These are phyloP conservation scores for Lactifluus volemus DNA, from an alignment of 768 basidiomycete genomes.

Conservation along the genomic window DNA sequence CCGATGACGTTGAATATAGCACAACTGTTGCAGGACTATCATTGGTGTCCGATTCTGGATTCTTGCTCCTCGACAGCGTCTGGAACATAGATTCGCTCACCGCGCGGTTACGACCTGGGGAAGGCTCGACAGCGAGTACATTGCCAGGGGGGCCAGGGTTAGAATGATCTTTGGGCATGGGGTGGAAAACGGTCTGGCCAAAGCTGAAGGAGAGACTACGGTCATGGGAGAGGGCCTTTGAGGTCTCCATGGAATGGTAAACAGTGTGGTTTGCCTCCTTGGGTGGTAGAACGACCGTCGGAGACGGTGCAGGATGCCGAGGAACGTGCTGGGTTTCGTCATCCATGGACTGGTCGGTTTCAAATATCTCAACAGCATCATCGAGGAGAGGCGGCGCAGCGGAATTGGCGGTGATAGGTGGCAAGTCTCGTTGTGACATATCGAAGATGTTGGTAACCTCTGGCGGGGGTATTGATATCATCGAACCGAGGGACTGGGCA, in stretches of 20 bases:
- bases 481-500: conserved; percentile 21
- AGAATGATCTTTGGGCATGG: conserved; percentile 27
- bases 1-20: conserved; percentile 29
- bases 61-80: conserved; percentile 38
- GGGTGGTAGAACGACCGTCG: neutral
- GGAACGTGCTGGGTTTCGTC: conserved; percentile 16
- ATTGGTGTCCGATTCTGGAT: conserved; percentile 57
- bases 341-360: conserved; percentile 23
- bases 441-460: conserved; percentile 49
- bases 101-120: conserved; percentile 39
- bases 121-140: conserved; percentile 1
- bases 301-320: neutral
- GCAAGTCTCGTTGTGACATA: conserved; percentile 46
- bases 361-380: conserved; percentile 31
- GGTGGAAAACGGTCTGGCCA: conserved; percentile 55
- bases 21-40: conserved; percentile 44
- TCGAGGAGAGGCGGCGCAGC: conserved; percentile 27
- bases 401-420: conserved; percentile 32
- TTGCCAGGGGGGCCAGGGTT: neutral
- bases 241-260: conserved; percentile 18
- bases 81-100: conserved; percentile 60
- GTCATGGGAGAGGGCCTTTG: conserved; percentile 31
- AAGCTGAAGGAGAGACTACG: conserved; percentile 64
- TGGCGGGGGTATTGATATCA: conserved; percentile 35
- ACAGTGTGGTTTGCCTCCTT: conserved; percentile 1